Evolutionary conservation across 805 yeast genomes (phyloP), one percentile per base, ranked within the genome.

Genomic region (Ogataea nakhonphanomensis): DNA sequence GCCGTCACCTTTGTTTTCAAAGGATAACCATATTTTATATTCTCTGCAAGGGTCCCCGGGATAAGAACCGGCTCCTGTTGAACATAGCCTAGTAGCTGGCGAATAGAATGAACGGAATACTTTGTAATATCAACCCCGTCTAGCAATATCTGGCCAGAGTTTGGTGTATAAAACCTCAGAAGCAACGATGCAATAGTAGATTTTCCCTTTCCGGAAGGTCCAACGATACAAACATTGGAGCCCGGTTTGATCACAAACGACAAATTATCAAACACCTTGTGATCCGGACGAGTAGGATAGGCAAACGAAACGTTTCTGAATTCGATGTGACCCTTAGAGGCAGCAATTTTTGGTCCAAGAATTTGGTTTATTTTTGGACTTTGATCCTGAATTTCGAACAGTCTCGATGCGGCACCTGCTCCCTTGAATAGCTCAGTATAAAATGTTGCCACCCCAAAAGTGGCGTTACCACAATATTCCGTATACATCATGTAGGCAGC

Each of bases 361-460:
- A 84, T 76, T 9, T 88, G 76, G 23, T 78, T 71, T 34, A 90
- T 88, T n/a, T 63, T 51, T 1, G 96, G 95, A 47, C 79, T 70
- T 60, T 86, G 74, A 48, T 89, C 96, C 45, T 83, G 76, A 33
- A 91, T 69, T 62, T 90, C 98, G 66, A 90, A 90, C 35, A 90
- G 74, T 46, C 98, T 71, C 35, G 91, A 84, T 0, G 96, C 95
- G 0, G 98, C 97, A 42, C 98, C 98, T 3, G 93, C 85, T 40
- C 97, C 98, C 66, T 91, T 91, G 95, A 91, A 91, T 43, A 91
- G 67, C 60, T 91, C 98, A 2, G 95, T 82, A 58, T 90, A 91
- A 61, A 91, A 91, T 52, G 84, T 84, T 0, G 96, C 91, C 26
- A 91, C 64, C 0, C 98, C 97, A 64, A 85, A 84, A 51, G 91